These are phyloP conservation scores for Boeremia lycopersici DNA, from an alignment of 2,329 filamentous ascomycete genomes.

Conservation along the genomic window DNA sequence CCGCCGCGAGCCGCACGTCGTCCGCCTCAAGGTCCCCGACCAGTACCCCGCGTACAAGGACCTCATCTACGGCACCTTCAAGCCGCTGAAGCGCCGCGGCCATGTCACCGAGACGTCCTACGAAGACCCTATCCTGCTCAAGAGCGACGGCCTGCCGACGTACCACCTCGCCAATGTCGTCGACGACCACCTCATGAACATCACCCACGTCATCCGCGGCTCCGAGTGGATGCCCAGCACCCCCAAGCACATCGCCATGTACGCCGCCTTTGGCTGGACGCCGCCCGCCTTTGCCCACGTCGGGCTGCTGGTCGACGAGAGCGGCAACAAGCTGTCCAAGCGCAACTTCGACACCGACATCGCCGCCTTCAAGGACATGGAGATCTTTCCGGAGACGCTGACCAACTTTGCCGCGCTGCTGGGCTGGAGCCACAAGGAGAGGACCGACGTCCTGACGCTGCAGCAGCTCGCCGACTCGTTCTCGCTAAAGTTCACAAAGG, in stretches of 20 bases:
- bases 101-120: constrained; percentile 54
- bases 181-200: constrained; percentile 93
- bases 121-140: constrained; percentile 88
- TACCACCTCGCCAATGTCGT: constrained; percentile 98
- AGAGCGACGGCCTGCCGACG: constrained; percentile 89
- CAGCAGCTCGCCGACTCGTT: constrained; percentile 76
- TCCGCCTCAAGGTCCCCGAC: constrained; percentile 73
- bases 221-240: constrained; percentile 98
- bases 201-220: constrained; percentile 93
- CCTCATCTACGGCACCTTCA: constrained; percentile 72
- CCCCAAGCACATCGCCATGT: constrained; percentile 71
- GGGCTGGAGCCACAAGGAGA: constrained; percentile 76
- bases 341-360: constrained; percentile 73
- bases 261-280: constrained; percentile 56
- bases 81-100: constrained; percentile 45
- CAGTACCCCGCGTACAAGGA: constrained; percentile 72
- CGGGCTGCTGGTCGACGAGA: constrained; percentile 54
- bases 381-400: constrained; percentile 68
- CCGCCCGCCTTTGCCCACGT: constrained; percentile 58
- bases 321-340: constrained; percentile 71
- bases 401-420: constrained; percentile 84
- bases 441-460: constrained; percentile 74
- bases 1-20: constrained; percentile 72
- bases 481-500: constrained; percentile 85
- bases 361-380: constrained; percentile 61